phyloP scores from a whole-genome alignment of 2,329 filamentous ascomycete genomes.

The Clarireedia hainanense region DNA sequence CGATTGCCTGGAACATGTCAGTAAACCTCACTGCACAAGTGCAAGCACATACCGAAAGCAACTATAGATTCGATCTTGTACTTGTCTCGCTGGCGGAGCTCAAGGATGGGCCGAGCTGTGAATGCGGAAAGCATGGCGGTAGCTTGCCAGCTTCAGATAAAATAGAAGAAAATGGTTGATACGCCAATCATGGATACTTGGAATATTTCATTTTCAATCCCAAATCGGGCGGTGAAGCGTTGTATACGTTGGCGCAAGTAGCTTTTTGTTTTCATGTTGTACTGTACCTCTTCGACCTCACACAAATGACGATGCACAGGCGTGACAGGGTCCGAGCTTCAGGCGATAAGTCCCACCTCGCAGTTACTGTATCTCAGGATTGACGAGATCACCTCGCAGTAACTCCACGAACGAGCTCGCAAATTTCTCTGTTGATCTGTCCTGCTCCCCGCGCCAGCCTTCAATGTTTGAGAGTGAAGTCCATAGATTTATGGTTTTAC shows the following conservation, averaged over 20 bases:
- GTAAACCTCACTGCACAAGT: not conserved
- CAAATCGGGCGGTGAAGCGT: not conserved
- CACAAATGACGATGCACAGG: conserved; percentile 3
- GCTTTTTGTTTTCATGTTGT: conserved; percentile 5
- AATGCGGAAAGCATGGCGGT: conserved; percentile 90
- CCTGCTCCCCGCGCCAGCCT: too few relatives aligned
- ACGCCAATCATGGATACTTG: conserved; percentile 1
- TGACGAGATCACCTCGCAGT: too few relatives aligned
- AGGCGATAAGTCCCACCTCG: not conserved
- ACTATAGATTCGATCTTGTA: conserved; percentile 95
- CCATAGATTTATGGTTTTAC: too few relatives aligned
- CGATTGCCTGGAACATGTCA: conserved; percentile 59
- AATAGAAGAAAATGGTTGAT: not conserved
- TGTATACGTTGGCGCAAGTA: conserved; percentile 17
- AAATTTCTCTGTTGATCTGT: not conserved
- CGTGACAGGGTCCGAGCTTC: not conserved
- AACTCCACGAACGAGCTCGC: too few relatives aligned
- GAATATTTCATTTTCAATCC: not conserved
- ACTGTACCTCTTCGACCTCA: not conserved
- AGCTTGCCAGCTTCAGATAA: conserved; percentile 19
- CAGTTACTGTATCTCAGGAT: not conserved
- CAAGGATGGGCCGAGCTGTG: conserved; percentile 90
- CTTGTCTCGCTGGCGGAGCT: conserved; percentile 93
- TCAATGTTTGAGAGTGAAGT: too few relatives aligned
- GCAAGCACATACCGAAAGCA: conserved; percentile 59